Conservation (phyloP, 179 eudicot species). For the Pouteria campechiana region DNA sequence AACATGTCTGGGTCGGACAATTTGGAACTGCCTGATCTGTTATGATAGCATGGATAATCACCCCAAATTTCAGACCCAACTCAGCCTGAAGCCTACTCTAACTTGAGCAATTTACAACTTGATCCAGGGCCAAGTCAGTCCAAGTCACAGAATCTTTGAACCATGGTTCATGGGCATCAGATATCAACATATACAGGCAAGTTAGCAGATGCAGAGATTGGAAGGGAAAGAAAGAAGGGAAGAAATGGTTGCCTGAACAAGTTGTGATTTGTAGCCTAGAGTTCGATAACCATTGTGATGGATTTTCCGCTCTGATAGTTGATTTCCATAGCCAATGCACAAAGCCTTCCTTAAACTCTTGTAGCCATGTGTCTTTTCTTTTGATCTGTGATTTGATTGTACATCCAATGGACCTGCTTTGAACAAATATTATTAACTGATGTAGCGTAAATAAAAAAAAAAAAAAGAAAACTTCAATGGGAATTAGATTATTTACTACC, state of each 20-base stretch:
- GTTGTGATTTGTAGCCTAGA: slow-evolving; percentile 78
- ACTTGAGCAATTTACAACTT: not conserved
- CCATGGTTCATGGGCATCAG: too few relatives aligned
- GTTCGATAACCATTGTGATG: slow-evolving; percentile 92
- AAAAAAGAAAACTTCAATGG: too few relatives aligned
- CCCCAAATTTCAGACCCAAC: too few relatives aligned
- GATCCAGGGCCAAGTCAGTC: not conserved
- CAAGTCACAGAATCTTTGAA: not conserved
- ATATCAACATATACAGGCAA: too few relatives aligned
- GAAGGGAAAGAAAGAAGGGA: not conserved
- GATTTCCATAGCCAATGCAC: slow-evolving; percentile 81
- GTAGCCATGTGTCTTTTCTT: slow-evolving; percentile 43
- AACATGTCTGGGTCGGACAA: too few relatives aligned
- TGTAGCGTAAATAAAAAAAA: too few relatives aligned
- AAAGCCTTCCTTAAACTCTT: slow-evolving; percentile 75
- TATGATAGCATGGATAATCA: too few relatives aligned
- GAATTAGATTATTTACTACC: too few relatives aligned
- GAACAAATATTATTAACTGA: too few relatives aligned
- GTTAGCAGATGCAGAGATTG: not conserved
- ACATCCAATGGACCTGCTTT: slow-evolving; percentile 55
- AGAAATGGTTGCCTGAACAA: slow-evolving; percentile 49
- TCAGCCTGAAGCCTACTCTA: not conserved
- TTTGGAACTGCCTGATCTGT: too few relatives aligned
- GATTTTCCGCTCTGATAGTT: slow-evolving; percentile 87
- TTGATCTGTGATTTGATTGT: slow-evolving; percentile 36